phyloP scores from a whole-genome alignment of 2,329 filamentous ascomycete genomes.

The Colletotrichum shisoi region DNA sequence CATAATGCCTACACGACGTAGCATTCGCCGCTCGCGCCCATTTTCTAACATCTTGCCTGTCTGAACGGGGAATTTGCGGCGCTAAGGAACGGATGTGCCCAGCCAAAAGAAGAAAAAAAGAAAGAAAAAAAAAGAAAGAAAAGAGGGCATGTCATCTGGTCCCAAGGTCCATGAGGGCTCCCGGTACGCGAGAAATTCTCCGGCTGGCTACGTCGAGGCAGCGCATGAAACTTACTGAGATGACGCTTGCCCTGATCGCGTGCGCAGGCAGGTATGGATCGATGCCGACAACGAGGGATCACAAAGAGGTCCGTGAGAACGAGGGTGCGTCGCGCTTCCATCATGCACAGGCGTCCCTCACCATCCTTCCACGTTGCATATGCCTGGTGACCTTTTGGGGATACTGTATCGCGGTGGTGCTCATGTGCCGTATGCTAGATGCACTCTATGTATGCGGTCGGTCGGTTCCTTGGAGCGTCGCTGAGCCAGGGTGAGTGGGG shows the following conservation, averaged over 20 bases:
- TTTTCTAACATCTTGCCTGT: not conserved
- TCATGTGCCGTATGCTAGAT: not conserved
- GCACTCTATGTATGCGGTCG: not conserved
- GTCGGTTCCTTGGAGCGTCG: not conserved
- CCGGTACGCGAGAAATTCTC: slow-evolving; percentile 41
- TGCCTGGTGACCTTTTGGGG: not conserved
- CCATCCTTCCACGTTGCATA: slow-evolving; percentile 9
- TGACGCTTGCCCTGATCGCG: slow-evolving; percentile 33
- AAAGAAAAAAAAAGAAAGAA: too few relatives aligned
- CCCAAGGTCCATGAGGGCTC: slow-evolving; percentile 1
- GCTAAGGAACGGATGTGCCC: slow-evolving; percentile 15
- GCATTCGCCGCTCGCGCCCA: not conserved
- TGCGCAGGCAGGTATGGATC: slow-evolving; percentile 33
- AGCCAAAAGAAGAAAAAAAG: not conserved
- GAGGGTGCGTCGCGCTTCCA: slow-evolving; percentile 41
- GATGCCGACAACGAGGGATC: slow-evolving; percentile 40
- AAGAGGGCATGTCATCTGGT: not conserved
- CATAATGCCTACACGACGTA: not conserved
- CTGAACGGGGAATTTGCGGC: slow-evolving; percentile 1
- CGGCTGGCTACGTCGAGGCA: slow-evolving; percentile 43
- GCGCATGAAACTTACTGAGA: slow-evolving; percentile 46
- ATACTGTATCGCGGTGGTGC: not conserved
- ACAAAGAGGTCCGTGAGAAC: slow-evolving; percentile 45
- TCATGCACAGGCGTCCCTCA: slow-evolving; percentile 23
- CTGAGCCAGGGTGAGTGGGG: not conserved